Conservation (phyloP, 2,329 filamentous ascomycete genomes). For the Acrodontium crateriforme region DNA sequence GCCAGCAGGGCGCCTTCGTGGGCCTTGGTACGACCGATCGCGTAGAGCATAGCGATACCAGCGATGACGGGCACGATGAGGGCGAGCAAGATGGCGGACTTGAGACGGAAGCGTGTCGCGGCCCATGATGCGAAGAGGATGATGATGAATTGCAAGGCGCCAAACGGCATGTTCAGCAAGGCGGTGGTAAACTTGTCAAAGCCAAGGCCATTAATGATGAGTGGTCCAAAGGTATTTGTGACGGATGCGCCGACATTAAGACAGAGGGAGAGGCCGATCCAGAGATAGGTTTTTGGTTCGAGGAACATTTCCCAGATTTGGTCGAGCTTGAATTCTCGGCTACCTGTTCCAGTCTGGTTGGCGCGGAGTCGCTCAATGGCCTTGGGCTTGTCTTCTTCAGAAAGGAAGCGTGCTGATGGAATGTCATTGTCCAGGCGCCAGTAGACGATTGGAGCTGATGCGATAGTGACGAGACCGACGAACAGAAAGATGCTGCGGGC, state of each 20-base stretch:
- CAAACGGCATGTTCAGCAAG: conserved; percentile 40
- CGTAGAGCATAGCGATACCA: conserved; percentile 41
- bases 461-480: conserved; percentile 34
- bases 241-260: conserved; percentile 19
- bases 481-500: conserved; percentile 29
- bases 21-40: conserved; percentile 31
- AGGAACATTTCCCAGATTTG: conserved; percentile 34
- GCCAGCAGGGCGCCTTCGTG: conserved; percentile 24
- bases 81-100: conserved; percentile 15
- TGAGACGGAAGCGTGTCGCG: conserved; percentile 16
- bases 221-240: conserved; percentile 27
- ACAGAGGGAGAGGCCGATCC: conserved; percentile 32
- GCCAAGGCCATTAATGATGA: conserved; percentile 20
- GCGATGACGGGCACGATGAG: conserved; percentile 17
- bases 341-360: conserved; percentile 38
- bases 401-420: conserved; percentile 35
- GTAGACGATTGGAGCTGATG: conserved; percentile 45
- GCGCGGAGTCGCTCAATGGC: conserved; percentile 31
- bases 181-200: conserved; percentile 18
- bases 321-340: conserved; percentile 34
- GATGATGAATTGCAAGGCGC: conserved; percentile 36
- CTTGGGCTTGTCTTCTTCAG: conserved; percentile 31
- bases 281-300: conserved; percentile 33
- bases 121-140: conserved; percentile 14
- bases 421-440: conserved; percentile 48